Percentiles rank a stretch among this genome's conserved stretches.
Evolutionary conservation across 1,284 basidiomycete genomes (phyloP).

Genomic region (Sanghuangporus baumii): DNA sequence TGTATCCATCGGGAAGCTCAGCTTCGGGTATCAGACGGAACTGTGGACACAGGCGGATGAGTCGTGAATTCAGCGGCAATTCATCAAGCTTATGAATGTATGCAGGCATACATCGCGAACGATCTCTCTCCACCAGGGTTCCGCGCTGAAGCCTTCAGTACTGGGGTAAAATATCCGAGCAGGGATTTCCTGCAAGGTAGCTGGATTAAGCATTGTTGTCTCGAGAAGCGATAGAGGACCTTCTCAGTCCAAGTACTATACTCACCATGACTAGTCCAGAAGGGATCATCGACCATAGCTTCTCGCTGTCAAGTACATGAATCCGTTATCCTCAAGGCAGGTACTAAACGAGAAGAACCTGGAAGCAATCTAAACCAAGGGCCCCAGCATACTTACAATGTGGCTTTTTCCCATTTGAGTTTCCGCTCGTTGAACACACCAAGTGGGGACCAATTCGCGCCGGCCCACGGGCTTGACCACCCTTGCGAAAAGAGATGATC

Average conservation of each 20-base stretch:
- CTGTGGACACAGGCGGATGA: conserved; percentile 25
- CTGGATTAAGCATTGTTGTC: conserved; percentile 14
- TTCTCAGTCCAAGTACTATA: conserved; percentile 7
- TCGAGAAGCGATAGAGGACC: neutral
- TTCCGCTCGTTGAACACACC: conserved; percentile 32
- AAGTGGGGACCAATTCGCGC: conserved; percentile 65
- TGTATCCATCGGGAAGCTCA: conserved; percentile 31
- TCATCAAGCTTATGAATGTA: neutral
- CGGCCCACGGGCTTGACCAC: conserved; percentile 71
- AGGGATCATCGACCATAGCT: conserved; percentile 44
- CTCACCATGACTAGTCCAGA: conserved; percentile 41
- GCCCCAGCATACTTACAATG: conserved; percentile 34
- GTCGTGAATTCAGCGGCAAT: neutral
- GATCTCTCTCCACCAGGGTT: conserved; percentile 47
- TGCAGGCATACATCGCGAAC: conserved; percentile 40
- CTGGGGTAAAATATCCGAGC: conserved; percentile 35
- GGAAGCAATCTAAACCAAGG: neutral
- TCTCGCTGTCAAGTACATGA: conserved; percentile 31
- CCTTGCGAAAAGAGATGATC: conserved; percentile 51
- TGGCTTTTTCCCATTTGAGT: conserved; percentile 36
- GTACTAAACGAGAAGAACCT: neutral
- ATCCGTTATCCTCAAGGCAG: neutral
- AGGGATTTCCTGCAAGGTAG: conserved; percentile 36
- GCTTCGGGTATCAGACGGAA: conserved; percentile 30
- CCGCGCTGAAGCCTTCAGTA: conserved; percentile 25